phyloP scores from a whole-genome alignment of 805 yeast genomes.

The Lipomyces chichibuensis region DNA sequence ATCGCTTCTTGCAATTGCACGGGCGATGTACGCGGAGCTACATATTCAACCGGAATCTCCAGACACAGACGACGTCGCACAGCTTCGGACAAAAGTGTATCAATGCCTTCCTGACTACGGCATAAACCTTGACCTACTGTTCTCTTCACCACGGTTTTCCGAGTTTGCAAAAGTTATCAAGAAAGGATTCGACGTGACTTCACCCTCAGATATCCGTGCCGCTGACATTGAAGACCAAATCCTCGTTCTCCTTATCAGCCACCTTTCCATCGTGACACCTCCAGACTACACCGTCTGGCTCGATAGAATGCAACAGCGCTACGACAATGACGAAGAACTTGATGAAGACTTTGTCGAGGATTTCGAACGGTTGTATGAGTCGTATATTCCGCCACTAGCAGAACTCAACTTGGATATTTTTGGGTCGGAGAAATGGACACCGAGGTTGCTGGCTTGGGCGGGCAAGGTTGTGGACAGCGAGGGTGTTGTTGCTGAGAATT shows the following conservation, averaged over 20 bases:
- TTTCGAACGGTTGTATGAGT: slow-evolving; percentile 14
- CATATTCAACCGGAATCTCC: not conserved
- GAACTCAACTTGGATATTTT: slow-evolving; percentile 12
- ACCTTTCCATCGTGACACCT: not conserved
- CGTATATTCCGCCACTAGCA: slow-evolving; percentile 15
- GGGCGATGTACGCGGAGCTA: not conserved
- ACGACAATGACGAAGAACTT: slow-evolving; percentile 14
- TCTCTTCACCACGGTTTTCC: slow-evolving; percentile 6
- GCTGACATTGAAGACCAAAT: slow-evolving; percentile 26
- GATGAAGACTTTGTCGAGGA: slow-evolving; percentile 19
- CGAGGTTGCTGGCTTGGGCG: slow-evolving; percentile 29
- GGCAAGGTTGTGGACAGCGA: slow-evolving; percentile 24
- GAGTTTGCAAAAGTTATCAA: slow-evolving; percentile 11
- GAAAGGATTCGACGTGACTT: slow-evolving; percentile 23
- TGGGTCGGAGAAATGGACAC: slow-evolving; percentile 13
- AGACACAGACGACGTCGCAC: not conserved
- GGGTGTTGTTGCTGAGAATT: slow-evolving; percentile 12
- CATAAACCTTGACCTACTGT: slow-evolving; percentile 4
- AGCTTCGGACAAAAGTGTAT: not conserved
- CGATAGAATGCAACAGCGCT: slow-evolving; percentile 8
- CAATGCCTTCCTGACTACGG: slow-evolving; percentile 2
- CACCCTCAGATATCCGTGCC: slow-evolving; percentile 20
- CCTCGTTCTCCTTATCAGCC: slow-evolving; percentile 20
- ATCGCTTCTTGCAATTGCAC: slow-evolving; percentile 4
- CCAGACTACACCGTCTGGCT: slow-evolving; percentile 15